Percentiles rank a stretch among this genome's conserved stretches.
Conservation (phyloP, 495 filamentous ascomycete species). For the Lasiosphaeriaceae sp. region DNA sequence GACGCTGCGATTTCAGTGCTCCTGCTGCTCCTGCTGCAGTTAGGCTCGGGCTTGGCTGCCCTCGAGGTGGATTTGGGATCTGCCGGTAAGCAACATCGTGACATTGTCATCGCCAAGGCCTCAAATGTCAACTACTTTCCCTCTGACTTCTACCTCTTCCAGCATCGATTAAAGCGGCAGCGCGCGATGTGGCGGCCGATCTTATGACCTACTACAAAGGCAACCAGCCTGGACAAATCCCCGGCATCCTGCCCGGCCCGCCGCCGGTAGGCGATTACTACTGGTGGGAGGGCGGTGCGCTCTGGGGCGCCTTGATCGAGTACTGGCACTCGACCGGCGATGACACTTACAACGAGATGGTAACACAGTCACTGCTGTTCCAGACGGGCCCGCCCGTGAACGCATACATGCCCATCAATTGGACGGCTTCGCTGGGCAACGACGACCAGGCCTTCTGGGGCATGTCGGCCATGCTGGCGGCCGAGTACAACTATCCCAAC, state of each 20-base stretch:
- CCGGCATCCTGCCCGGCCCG: slow-evolving; percentile 57
- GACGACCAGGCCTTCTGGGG: slow-evolving; percentile 81
- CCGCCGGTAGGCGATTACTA: slow-evolving; percentile 39
- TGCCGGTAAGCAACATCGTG: neutral
- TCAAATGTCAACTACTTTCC: neutral
- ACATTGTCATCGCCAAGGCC: neutral
- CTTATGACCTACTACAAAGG: slow-evolving; percentile 62
- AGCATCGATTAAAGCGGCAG: slow-evolving; percentile 58
- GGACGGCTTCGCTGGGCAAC: slow-evolving; percentile 65
- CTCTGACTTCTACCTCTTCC: neutral
- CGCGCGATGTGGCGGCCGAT: slow-evolving; percentile 55
- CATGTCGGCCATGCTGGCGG: slow-evolving; percentile 64
- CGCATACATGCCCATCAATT: slow-evolving; percentile 60
- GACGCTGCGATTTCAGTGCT: neutral
- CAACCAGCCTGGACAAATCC: slow-evolving; percentile 53
- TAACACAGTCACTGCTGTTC: slow-evolving; percentile 53
- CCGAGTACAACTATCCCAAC: slow-evolving; percentile 62
- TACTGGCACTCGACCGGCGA: slow-evolving; percentile 69
- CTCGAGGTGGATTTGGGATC: slow-evolving; percentile 10
- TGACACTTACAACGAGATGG: slow-evolving; percentile 53
- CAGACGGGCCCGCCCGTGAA: slow-evolving; percentile 55
- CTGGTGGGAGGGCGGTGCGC: slow-evolving; percentile 49
- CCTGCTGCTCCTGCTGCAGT: neutral
- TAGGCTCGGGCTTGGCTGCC: slow-evolving; percentile 3
- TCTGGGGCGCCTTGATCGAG: slow-evolving; percentile 54